Evolutionary conservation across 345 rosid genomes (phyloP).

Genomic region (Murraya koenigii): DNA sequence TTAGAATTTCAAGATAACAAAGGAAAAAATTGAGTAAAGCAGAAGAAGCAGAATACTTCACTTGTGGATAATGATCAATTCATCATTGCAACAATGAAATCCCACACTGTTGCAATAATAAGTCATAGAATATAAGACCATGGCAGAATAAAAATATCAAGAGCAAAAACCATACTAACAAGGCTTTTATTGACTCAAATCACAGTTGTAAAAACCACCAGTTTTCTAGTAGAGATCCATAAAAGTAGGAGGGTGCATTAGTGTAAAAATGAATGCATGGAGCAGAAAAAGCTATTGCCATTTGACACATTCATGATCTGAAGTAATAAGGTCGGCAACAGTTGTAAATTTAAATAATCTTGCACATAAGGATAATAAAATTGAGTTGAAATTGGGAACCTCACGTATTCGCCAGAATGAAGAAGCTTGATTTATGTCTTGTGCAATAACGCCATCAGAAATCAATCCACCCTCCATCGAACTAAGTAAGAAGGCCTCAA

Average conservation of each 20-base stretch:
- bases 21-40: not conserved
- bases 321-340: not conserved
- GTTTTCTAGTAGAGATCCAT: not conserved
- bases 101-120: not conserved
- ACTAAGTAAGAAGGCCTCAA: conserved; percentile 77
- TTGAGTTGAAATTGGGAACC: conserved; percentile 42
- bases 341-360: not conserved
- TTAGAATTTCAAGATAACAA: not conserved
- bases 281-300: not conserved
- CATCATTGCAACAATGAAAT: not conserved
- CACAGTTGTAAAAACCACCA: not conserved
- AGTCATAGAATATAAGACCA: not conserved
- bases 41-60: not conserved
- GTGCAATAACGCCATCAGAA: conserved; percentile 92
- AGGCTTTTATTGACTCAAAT: not conserved
- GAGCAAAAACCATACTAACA: not conserved
- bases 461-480: conserved; percentile 81
- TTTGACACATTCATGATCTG: not conserved
- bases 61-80: not conserved
- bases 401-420: conserved; percentile 93
- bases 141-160: not conserved
- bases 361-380: not conserved
- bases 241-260: not conserved
- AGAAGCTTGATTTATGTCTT: conserved; percentile 86
- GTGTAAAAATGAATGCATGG: not conserved